phyloP scores from a whole-genome alignment of 192 early-diverging fungal species.

The Gaertneriomyces semiglobifer region DNA sequence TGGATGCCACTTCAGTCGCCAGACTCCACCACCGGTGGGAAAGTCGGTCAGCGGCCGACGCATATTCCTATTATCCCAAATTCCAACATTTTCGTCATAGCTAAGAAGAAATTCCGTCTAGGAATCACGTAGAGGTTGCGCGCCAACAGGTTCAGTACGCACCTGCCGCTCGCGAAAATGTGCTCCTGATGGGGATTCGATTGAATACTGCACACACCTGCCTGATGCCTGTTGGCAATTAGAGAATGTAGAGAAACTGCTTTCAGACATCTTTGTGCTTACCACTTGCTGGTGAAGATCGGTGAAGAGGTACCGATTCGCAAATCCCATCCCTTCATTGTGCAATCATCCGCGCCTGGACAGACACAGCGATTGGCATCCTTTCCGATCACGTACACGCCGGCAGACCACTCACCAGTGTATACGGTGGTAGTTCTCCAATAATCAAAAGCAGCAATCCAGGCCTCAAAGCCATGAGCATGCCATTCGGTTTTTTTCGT shows the following conservation, averaged over 20 bases:
- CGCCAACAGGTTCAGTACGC: slow-evolving; percentile 10
- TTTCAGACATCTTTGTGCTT: slow-evolving; percentile 11
- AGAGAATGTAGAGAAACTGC: background rate
- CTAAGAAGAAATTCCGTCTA: slow-evolving; percentile 36
- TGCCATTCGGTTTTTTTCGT: slow-evolving; percentile 55
- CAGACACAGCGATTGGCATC: background rate
- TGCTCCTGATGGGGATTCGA: slow-evolving; percentile 74
- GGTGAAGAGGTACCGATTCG: slow-evolving; percentile 54
- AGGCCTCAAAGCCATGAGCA: slow-evolving; percentile 88
- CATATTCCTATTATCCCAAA: slow-evolving; percentile 91
- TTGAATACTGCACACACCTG: slow-evolving; percentile 90
- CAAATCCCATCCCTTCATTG: slow-evolving; percentile 85
- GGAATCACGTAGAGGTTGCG: background rate
- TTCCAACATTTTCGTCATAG: slow-evolving; percentile 83
- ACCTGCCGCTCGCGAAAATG: slow-evolving; percentile 82
- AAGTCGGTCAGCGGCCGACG: slow-evolving; percentile 64
- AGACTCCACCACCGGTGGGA: slow-evolving; percentile 83
- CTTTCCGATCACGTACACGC: background rate
- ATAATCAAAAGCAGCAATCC: slow-evolving; percentile 89
- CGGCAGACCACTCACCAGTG: slow-evolving; percentile 42
- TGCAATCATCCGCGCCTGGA: slow-evolving; percentile 79
- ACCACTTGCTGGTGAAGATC: slow-evolving; percentile 61
- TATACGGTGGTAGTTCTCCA: slow-evolving; percentile 71
- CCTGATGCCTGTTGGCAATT: slow-evolving; percentile 59
- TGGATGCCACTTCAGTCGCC: slow-evolving; percentile 96